A percentile compares a stretch with the other conserved stretches of the same genome.
Evolutionary conservation across 23 red algal genomes (phyloP).

Genomic region (Gracilariopsis chorda): DNA sequence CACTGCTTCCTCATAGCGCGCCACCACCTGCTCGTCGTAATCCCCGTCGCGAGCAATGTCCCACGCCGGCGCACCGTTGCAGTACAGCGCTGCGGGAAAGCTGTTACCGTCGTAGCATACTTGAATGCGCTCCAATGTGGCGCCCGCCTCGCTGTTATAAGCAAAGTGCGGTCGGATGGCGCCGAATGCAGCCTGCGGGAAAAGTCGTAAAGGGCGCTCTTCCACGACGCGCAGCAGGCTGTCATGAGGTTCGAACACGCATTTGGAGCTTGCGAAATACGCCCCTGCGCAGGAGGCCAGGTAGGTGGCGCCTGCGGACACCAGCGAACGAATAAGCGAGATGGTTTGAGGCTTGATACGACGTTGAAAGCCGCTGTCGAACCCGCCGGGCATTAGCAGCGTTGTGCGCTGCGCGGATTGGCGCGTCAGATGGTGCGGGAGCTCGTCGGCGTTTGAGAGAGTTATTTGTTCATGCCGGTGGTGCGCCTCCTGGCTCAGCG

Average conservation of each 20-base stretch:
- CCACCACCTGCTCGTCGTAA: neutral
- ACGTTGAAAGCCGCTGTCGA: neutral
- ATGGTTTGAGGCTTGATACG: neutral
- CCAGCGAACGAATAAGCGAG: neutral
- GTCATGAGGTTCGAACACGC: slow-evolving; percentile 19
- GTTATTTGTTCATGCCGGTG: neutral
- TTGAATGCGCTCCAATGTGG: neutral
- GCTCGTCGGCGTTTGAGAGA: neutral
- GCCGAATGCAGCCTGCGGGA: slow-evolving; percentile 6
- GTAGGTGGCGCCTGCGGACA: neutral
- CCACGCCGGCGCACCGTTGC: slow-evolving; percentile 40
- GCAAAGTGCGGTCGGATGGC: neutral
- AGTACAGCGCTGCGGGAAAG: neutral
- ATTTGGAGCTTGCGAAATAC: neutral
- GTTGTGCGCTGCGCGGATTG: neutral
- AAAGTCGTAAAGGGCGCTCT: neutral
- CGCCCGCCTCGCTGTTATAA: slow-evolving; percentile 16
- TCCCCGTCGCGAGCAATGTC: neutral
- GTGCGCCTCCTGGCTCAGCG: neutral
- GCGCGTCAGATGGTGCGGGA: neutral
- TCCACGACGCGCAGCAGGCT: slow-evolving; percentile 1
- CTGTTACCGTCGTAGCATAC: neutral
- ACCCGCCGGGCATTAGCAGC: slow-evolving; percentile 38
- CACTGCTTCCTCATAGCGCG: neutral
- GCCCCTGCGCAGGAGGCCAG: slow-evolving; percentile 30